Evolutionary conservation across 2,329 filamentous ascomycete genomes (phyloP).

Genomic region (Cladophialophora psammophila): DNA sequence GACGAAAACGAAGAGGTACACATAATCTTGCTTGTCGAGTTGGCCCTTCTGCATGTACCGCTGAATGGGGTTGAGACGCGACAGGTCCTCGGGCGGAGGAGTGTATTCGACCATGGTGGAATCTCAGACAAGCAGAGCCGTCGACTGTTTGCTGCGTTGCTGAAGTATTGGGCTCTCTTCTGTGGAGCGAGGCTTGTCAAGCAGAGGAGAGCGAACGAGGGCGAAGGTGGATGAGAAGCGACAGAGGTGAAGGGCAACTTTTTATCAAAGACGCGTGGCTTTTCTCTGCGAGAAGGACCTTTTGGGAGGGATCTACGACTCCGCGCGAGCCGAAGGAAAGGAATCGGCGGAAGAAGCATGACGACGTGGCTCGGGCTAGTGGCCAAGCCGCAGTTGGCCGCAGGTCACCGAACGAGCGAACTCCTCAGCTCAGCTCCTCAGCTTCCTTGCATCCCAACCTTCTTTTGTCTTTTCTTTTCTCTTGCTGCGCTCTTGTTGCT

Average conservation of each 20-base stretch:
- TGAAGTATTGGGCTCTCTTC: background rate
- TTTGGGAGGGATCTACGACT: background rate
- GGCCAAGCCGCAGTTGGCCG: background rate
- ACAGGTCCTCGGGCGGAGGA: slow-evolving; percentile 36
- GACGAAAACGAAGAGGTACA: slow-evolving; percentile 35
- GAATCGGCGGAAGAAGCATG: background rate
- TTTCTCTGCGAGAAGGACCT: background rate
- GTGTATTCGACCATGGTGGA: slow-evolving; percentile 37
- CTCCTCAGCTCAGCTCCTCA: no score
- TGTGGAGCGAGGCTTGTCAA: background rate
- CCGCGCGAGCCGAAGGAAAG: slow-evolving; percentile 13
- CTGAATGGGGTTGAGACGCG: slow-evolving; percentile 40
- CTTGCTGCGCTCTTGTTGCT: background rate
- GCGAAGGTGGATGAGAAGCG: background rate
- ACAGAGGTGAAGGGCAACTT: background rate
- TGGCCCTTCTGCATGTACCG: slow-evolving; percentile 40
- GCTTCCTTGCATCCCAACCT: background rate
- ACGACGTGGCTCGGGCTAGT: background rate
- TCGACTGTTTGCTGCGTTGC: background rate
- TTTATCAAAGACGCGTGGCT: background rate
- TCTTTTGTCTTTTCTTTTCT: background rate
- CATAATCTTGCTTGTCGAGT: slow-evolving; percentile 37
- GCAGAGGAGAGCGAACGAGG: background rate
- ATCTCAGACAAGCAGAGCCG: background rate
- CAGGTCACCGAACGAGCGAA: no score